Evolutionary conservation across 345 rosid genomes (phyloP), one percentile per base, ranked within the genome.

Genomic region (Euphorbia lathyris): DNA sequence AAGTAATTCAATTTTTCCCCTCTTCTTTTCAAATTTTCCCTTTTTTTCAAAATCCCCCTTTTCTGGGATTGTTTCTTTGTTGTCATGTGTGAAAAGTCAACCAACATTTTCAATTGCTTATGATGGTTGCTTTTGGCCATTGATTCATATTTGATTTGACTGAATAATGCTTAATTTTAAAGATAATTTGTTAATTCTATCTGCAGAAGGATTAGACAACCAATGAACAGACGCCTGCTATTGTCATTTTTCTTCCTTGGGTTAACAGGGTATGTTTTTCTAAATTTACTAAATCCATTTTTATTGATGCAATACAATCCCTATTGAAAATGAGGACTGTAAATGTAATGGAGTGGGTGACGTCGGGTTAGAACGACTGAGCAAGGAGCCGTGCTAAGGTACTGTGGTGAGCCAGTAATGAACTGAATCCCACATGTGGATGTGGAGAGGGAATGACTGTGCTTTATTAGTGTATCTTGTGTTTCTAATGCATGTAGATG

Each of bases 211-310:
- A 85, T 78, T 72, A 87, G 94, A 74, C 85, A 80, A 52, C 99
- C 97, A 32, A 70, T 90, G 87, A 92, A 83, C 32, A 84, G 82
- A 76, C 83, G 82, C 62, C 77, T 95, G 29, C 81, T 92, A 27
- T 12, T 87, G 61, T 85, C 97, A 5, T 85, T 95, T 76, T 85
- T 92, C 86, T 92, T 92, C 69, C 88, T 95, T 73, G 99, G 99
- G 62, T 80, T 95, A 69, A 81, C 86, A 9, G 99, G 99, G 99
- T 92, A 72, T 86, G 84, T 75, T 27, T 58, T 16, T 75, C 32
- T 70, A 16, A 48, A 23, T 32, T 66, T 14, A 38, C 36, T 9
- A 3, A 45, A 45, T 45, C 51, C 51, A 12, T 74, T 16, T 52
- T 60, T 74, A 5, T 7, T 45, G 58, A 57, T 73, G 51, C 58